Evolutionary conservation across 1,284 basidiomycete species (phyloP), one percentile per base, ranked within the genome.

Genomic region (Pascua guehoae): DNA sequence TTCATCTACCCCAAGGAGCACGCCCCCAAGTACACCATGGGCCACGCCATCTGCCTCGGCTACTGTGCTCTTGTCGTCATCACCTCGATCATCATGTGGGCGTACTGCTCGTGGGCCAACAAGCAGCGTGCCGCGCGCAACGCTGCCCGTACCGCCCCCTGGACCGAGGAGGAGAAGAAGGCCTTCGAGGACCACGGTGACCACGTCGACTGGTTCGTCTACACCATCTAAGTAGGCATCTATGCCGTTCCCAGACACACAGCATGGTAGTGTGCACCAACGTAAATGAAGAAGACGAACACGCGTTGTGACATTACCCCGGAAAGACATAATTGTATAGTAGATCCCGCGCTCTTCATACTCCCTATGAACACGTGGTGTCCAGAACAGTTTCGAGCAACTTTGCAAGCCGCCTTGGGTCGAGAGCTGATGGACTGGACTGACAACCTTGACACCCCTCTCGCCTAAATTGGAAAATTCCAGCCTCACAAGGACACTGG

Each of bases 1-100:
- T 81, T 80, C 64, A 72, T 82, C 51, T 82, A 81, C 63, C 69
- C 66, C 41, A 54, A 57, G 37, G 54, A 52, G 39, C 65, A 69
- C 62, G 56, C 49, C 45, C 65, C 65, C 14, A 47, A 47, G 43
- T 69, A 67, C 62, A 54, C 32, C 58, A 64, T 64, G 61, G 69
- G 69, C 14, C 69, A 71, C 66, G 58, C 57, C 46, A 60, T 69
- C 59, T 66, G 64, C 57, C 54, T 67, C 38, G 70, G 59, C n/a
- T 71, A 70, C 60, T 65, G 61, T 51, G 53, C 24, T 38, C 46
- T 70, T 32, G 53, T 54, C 45, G 44, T 70, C 40, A 4, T 66
- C 50, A 47, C 57, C 24, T 62, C 68, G 8, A 55, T 24, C 17
- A 41, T 66, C 49, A 65, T 71, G 64, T 60, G 53, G 50, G 17